Evolutionary conservation across 192 early-diverging fungal species (phyloP).

Genomic region (Rhizophagus prolifer): DNA sequence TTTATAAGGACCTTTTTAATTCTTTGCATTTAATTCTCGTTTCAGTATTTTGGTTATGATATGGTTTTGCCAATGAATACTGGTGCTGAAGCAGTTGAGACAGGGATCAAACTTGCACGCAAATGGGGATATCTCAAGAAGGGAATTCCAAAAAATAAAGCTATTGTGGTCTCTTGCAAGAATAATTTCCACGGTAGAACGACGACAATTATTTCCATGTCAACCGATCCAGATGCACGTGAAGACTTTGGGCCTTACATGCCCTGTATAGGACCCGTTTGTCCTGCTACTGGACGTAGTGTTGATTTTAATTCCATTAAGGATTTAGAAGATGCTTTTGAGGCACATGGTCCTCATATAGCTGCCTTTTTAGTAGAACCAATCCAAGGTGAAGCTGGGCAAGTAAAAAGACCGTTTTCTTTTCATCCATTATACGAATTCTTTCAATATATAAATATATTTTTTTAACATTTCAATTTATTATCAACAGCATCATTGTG

Average conservation of each 20-base stretch:
- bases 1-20: background rate
- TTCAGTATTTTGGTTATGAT: conserved; percentile 85
- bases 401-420: conserved; percentile 28
- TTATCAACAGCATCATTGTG: conserved; percentile 72
- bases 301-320: conserved; percentile 85
- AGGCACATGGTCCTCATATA: conserved; percentile 77
- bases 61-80: conserved; percentile 99
- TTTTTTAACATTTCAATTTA: background rate
- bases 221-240: conserved; percentile 84
- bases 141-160: conserved; percentile 75
- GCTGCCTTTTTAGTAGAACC: conserved; percentile 98
- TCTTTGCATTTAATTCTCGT: background rate
- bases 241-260: conserved; percentile 93
- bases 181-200: conserved; percentile 99
- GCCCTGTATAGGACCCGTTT: conserved; percentile 78
- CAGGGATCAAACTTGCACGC: conserved; percentile 95
- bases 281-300: conserved; percentile 65
- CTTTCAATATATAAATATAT: background rate
- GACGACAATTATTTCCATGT: conserved; percentile 90
- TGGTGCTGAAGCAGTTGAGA: conserved; percentile 98
- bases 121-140: conserved; percentile 97
- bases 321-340: conserved; percentile 85
- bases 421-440: background rate
- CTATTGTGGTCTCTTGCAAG: conserved; percentile 78
- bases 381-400: conserved; percentile 98